These are phyloP conservation scores for Carallia brachiata DNA, from an alignment of 345 rosid species.

Conservation along the genomic window DNA sequence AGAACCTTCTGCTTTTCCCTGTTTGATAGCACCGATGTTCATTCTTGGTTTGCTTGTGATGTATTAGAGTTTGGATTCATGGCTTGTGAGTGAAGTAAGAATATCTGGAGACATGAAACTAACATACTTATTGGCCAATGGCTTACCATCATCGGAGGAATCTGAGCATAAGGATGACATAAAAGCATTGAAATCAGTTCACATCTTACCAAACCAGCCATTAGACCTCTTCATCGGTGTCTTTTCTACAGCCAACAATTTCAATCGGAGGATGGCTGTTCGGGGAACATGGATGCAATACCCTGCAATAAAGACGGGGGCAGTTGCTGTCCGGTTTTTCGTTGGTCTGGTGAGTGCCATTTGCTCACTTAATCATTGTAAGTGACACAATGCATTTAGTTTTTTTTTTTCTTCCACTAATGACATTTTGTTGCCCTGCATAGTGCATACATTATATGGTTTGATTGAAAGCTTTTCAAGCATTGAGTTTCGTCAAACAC, in stretches of 20 bases:
- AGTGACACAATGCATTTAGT: not conserved
- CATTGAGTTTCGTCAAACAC: too few relatives aligned
- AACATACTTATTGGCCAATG: constrained; percentile 69
- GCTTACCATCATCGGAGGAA: constrained; percentile 85
- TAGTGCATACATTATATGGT: not conserved
- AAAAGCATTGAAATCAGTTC: constrained; percentile 61
- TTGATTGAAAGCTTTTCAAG: not conserved
- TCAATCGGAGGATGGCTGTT: constrained; percentile 87
- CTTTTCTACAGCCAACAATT: constrained; percentile 87
- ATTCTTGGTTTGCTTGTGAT: not conserved
- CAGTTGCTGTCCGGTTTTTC: constrained; percentile 84
- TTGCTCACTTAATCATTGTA: not conserved
- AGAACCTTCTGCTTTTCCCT: not conserved
- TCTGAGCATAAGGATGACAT: constrained; percentile 61
- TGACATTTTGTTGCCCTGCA: not conserved
- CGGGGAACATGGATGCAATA: constrained; percentile 98
- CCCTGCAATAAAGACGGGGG: constrained; percentile 60
- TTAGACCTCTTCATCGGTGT: constrained; percentile 83
- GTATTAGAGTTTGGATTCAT: constrained; percentile 73
- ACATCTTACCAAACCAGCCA: constrained; percentile 44
- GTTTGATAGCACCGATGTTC: not conserved
- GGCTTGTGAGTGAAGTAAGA: constrained; percentile 80
- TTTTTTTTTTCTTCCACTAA: not conserved
- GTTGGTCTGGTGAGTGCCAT: constrained; percentile 75
- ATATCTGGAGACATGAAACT: constrained; percentile 66